Percentiles rank a stretch among this genome's conserved stretches.
Evolutionary conservation across 140 eudicot genomes (phyloP).

Genomic region (Oenanthe javanica): DNA sequence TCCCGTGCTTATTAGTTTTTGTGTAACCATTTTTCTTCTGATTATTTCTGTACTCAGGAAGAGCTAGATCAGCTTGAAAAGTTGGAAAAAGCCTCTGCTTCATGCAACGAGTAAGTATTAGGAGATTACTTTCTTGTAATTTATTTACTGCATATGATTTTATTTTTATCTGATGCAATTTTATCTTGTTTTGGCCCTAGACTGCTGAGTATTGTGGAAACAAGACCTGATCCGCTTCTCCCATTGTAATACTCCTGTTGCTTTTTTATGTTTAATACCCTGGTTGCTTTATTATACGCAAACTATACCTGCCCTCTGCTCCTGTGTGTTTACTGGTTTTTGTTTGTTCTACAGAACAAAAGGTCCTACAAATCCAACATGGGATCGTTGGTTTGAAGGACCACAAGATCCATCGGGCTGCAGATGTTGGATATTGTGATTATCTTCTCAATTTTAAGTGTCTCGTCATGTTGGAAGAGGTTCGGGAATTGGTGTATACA

Average conservation of each 20-base stretch:
- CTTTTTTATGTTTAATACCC: slow-evolving; percentile 9
- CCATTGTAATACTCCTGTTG: slow-evolving; percentile 47
- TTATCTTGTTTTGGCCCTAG: slow-evolving; percentile 22
- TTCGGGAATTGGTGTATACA: not conserved
- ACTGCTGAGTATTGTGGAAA: slow-evolving; percentile 45
- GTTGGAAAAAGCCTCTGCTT: slow-evolving; percentile 11
- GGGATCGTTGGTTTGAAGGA: slow-evolving; percentile 98
- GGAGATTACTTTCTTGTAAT: not conserved
- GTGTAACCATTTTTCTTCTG: not conserved
- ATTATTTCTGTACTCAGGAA: not conserved
- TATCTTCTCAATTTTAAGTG: not conserved
- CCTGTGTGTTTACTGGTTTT: not conserved
- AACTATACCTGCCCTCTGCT: not conserved
- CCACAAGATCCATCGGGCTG: slow-evolving; percentile 74
- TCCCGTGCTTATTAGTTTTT: not conserved
- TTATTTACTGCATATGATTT: not conserved
- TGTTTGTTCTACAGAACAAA: slow-evolving; percentile 38
- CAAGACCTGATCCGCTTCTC: slow-evolving; percentile 86
- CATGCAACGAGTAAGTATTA: slow-evolving; percentile 7
- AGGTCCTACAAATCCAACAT: slow-evolving; percentile 66
- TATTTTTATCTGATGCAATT: slow-evolving; percentile 6
- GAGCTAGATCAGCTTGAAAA: slow-evolving; percentile 13
- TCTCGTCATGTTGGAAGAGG: not conserved
- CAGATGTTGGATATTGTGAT: slow-evolving; percentile 81
- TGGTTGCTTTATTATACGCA: slow-evolving; percentile 5